Evolutionary conservation across 106 monocot genomes (phyloP).

Genomic region (Platanthera zijinensis): DNA sequence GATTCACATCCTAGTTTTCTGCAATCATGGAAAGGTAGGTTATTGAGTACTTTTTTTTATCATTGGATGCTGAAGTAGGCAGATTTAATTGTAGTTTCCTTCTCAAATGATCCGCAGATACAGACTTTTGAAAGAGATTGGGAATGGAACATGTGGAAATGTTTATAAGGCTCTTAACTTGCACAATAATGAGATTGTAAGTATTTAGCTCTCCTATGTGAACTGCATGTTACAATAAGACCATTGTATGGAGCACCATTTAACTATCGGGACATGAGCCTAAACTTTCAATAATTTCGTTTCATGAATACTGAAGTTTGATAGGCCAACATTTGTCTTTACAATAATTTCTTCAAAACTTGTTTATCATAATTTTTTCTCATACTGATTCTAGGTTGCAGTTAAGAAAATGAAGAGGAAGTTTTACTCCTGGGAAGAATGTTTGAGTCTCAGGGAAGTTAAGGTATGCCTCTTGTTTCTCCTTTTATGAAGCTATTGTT

Average conservation of each 20-base stretch:
- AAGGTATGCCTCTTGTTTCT: conserved; percentile 31
- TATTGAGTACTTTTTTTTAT: neutral
- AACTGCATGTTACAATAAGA: neutral
- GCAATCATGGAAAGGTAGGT: conserved; percentile 74
- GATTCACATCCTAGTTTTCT: conserved; percentile 8
- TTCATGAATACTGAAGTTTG: neutral
- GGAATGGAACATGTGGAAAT: conserved; percentile 86
- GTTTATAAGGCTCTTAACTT: conserved; percentile 67
- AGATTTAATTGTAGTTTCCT: conserved; percentile 7
- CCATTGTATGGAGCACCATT: neutral
- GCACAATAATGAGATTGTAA: conserved; percentile 65
- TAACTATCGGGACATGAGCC: neutral
- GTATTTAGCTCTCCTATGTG: conserved; percentile 2
- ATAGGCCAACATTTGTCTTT: neutral
- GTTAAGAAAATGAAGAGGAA: conserved; percentile 91
- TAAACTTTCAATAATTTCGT: neutral
- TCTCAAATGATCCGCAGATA: conserved; percentile 42
- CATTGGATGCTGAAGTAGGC: neutral
- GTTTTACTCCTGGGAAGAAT: conserved; percentile 68
- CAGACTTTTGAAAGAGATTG: conserved; percentile 58
- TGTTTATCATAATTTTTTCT: neutral
- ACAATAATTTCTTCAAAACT: neutral
- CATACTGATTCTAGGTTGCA: conserved; percentile 55
- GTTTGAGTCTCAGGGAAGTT: conserved; percentile 70
- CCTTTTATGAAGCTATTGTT: neutral